Evolutionary conservation across 495 filamentous ascomycete genomes (phyloP).

Genomic region (Amphirosellinia nigrospora): DNA sequence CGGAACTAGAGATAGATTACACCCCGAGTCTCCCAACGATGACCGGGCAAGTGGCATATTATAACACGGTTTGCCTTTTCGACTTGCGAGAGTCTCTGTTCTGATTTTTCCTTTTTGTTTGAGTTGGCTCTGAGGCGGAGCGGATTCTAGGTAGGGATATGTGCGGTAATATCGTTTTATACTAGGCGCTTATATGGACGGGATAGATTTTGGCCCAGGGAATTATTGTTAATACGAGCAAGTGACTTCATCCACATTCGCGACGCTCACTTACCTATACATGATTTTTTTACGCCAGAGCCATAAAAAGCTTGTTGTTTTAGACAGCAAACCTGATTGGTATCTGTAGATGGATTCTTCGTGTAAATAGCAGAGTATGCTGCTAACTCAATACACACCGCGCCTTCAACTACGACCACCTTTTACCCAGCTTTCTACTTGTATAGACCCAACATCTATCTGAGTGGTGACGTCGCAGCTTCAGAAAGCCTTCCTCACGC

Average conservation of each 20-base stretch:
- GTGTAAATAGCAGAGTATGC: too few species aligned
- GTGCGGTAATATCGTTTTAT: neutral
- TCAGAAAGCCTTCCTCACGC: neutral
- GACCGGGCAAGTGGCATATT: slow-evolving; percentile 36
- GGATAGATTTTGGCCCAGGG: neutral
- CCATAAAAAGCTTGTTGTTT: too few species aligned
- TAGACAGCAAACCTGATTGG: too few species aligned
- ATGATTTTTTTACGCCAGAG: too few species aligned
- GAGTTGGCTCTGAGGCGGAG: neutral
- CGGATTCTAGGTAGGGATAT: neutral
- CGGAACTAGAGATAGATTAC: slow-evolving; percentile 15
- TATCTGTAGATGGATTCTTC: too few species aligned
- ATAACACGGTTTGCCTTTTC: slow-evolving; percentile 16
- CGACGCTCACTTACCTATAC: too few species aligned
- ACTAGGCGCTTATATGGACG: neutral
- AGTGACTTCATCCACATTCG: too few species aligned
- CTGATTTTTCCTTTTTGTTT: neutral
- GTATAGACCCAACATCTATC: too few species aligned
- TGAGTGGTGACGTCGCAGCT: neutral
- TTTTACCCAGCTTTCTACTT: too few species aligned
- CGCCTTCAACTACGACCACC: too few species aligned
- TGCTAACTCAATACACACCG: too few species aligned
- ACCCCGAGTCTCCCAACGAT: slow-evolving; percentile 23
- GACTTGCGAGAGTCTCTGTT: too few species aligned
- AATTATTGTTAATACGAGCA: neutral